Conservation (phyloP, 108 stramenopile genomes). For the Pseudonitzschia multistriata region DNA sequence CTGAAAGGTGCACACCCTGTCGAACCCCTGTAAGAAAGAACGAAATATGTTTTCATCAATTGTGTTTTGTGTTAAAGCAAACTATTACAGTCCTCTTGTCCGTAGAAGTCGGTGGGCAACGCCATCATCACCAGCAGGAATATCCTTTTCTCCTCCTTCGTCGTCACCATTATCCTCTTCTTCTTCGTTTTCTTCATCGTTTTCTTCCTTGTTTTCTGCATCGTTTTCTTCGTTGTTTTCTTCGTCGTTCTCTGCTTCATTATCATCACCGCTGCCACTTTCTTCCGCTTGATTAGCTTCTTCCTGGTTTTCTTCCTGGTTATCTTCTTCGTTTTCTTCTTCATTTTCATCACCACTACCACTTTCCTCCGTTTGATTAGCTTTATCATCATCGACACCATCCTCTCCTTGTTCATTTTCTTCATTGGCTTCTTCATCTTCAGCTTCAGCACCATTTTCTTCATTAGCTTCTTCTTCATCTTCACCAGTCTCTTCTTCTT, state of each 20-base stretch:
- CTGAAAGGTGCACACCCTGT: no score
- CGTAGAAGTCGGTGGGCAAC: background rate
- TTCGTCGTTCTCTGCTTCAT: background rate
- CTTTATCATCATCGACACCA: background rate
- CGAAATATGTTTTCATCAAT: no score
- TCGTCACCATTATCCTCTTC: slow-evolving; percentile 16
- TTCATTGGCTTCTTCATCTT: background rate
- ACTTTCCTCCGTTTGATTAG: background rate
- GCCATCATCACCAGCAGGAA: background rate
- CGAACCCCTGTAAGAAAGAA: no score
- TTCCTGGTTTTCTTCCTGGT: background rate
- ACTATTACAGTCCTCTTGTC: slow-evolving; percentile 31
- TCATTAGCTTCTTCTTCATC: no score
- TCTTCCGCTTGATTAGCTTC: no score
- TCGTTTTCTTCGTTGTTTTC: background rate
- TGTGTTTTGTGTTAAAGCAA: no score
- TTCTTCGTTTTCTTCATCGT: slow-evolving; percentile 1
- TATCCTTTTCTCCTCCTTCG: slow-evolving; percentile 3
- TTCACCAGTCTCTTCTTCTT: no score
- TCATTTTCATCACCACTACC: background rate
- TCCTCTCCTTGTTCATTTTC: background rate
- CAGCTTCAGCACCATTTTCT: background rate
- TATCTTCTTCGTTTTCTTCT: background rate
- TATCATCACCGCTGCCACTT: background rate
- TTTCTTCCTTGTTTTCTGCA: slow-evolving; percentile 25